phyloP scores from a whole-genome alignment of 805 yeast genomes.

The Komagataella kurtzmanii region DNA sequence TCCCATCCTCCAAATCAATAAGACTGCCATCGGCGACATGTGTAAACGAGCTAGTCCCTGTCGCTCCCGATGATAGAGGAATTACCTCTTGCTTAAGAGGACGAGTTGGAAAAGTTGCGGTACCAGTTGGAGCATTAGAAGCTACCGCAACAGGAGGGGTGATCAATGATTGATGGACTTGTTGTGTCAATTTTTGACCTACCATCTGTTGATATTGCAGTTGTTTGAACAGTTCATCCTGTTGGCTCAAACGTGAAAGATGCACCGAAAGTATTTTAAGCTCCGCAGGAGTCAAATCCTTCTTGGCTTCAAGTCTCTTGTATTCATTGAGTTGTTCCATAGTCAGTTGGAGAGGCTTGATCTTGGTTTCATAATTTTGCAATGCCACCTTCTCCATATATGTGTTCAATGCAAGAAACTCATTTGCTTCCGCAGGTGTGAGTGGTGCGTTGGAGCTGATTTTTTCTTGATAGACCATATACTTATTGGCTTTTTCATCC shows the following conservation, averaged over 20 bases:
- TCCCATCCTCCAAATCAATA: slow-evolving; percentile 3
- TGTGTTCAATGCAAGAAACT: not conserved
- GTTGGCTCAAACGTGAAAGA: not conserved
- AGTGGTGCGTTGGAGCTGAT: not conserved
- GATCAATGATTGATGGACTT: not conserved
- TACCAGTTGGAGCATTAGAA: not conserved
- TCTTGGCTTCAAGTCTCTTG: not conserved
- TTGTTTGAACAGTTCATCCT: not conserved
- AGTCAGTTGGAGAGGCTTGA: not conserved
- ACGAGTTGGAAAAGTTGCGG: not conserved
- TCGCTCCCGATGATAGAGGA: not conserved
- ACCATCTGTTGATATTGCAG: not conserved
- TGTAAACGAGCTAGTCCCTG: not conserved
- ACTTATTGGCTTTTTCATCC: not conserved
- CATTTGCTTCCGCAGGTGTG: not conserved
- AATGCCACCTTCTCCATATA: not conserved
- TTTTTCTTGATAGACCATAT: slow-evolving; percentile 1
- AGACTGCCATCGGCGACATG: slow-evolving; percentile 3
- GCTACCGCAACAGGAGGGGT: not conserved
- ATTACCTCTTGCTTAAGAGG: not conserved
- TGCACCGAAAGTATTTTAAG: not conserved
- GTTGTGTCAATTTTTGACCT: not conserved
- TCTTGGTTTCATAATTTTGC: not conserved
- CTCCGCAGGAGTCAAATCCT: not conserved
- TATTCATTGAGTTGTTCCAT: not conserved